Evolutionary conservation across 345 rosid species (phyloP), one percentile per base, ranked within the genome.

Genomic region (Sonneratia caseolaris): DNA sequence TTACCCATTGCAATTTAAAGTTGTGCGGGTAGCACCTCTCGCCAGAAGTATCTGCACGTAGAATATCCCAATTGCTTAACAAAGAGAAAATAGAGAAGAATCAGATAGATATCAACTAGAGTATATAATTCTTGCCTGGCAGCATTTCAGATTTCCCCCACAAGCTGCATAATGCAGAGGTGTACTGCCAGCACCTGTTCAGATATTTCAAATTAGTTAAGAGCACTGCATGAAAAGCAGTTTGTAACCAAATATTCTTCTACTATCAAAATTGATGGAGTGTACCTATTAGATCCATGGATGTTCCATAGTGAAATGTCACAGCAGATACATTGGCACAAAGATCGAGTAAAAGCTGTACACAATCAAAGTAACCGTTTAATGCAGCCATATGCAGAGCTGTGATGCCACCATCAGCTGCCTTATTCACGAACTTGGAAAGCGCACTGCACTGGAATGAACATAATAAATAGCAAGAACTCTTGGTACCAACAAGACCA

Each of bases 321-420:
- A 86, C 86, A 4, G 93, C 91, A 16, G 89, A 84, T 36, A 90
- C 90, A 87, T 89, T 87, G 12, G 98, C 97, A 72, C 83, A 90
- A 77, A 95, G 88, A 72, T 95, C 97, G 76, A 95, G 96, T 64
- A 95, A 79, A 85, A 95, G 99, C 79, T 95, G 97, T 59, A 92
- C 91, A 74, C 99, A 95, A 40, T 95, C 99, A 81, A 90, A 90
- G 72, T 90, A 87, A 45, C 99, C 99, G 79, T 92, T 89, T 83
- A 95, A 84, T 68, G 98, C 97, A 75, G 96, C 94, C 94, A 95
- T 89, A 74, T 95, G 98, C 76, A 95, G 99, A 73, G 99, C 98
- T 73, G 97, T 92, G 72, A 92, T 91, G 70, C 99, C 99, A 74
- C 97, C 99, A 47, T 95, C 98, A 77, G 99, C 99, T 1, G 94